A percentile compares a stretch with the other conserved stretches of the same genome.
Evolutionary conservation across 1,284 basidiomycete species (phyloP).

Genomic region (Cutaneotrichosporon sp.): DNA sequence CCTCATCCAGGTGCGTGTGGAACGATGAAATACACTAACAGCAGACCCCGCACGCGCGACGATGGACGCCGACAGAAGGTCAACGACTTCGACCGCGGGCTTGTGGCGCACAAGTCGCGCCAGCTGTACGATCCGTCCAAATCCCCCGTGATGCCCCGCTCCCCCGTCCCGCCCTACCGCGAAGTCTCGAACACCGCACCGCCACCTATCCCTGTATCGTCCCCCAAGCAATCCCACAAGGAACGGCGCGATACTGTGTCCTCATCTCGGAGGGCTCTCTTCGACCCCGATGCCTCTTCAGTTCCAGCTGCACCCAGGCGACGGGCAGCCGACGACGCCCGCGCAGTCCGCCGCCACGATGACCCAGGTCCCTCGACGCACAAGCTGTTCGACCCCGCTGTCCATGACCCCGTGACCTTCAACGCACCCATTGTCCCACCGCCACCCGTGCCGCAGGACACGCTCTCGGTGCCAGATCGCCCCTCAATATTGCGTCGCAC

Average conservation of each 20-base stretch:
- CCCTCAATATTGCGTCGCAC: conserved; percentile 24
- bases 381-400: conserved; percentile 57
- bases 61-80: conserved; percentile 8
- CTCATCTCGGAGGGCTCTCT: conserved; percentile 12
- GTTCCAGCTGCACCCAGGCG: conserved; percentile 15
- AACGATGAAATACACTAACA: not conserved
- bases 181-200: not conserved
- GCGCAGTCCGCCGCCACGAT: conserved; percentile 8
- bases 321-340: conserved; percentile 11
- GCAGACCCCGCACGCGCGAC: conserved; percentile 3
- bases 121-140: conserved; percentile 22
- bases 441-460: not conserved
- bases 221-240: not conserved
- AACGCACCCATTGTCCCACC: conserved; percentile 11
- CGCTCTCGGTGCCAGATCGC: conserved; percentile 4
- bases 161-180: not conserved
- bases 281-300: conserved; percentile 22
- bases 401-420: conserved; percentile 55
- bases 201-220: not conserved
- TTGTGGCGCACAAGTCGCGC: conserved; percentile 4
- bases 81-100: conserved; percentile 28
- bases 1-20: not conserved
- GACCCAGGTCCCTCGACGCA: conserved; percentile 22
- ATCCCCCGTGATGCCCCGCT: conserved; percentile 6
- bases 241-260: conserved; percentile 16